Conservation (phyloP, 106 monocot species). For the Apostasia shenzhenica region DNA sequence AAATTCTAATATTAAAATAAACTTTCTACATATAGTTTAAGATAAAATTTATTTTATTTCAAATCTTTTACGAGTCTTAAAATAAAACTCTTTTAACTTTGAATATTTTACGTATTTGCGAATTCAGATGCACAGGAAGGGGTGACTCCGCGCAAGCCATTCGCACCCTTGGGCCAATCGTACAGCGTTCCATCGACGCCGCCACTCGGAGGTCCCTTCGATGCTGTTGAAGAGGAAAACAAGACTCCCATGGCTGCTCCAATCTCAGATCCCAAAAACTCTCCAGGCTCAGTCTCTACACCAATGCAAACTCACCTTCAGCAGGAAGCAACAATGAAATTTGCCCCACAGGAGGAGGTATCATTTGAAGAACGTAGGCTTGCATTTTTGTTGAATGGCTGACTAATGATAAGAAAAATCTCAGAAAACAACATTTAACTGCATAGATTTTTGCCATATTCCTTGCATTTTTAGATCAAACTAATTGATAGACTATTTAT, state of each 20-base stretch:
- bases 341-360: conserved; percentile 8
- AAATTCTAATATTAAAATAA: too few relatives aligned
- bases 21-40: too few relatives aligned
- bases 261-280: conserved; percentile 16
- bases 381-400: conserved; percentile 8
- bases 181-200: conserved; percentile 16
- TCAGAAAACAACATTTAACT: not conserved
- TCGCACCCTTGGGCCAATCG: conserved; percentile 17
- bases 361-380: conserved; percentile 51
- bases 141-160: conserved; percentile 24
- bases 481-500: too few relatives aligned
- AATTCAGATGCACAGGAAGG: not conserved
- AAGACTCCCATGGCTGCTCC: conserved; percentile 7
- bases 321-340: conserved; percentile 5
- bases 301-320: conserved; percentile 38
- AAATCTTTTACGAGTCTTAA: too few relatives aligned
- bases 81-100: too few relatives aligned
- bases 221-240: conserved; percentile 14
- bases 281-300: conserved; percentile 18
- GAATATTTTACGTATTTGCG: not conserved
- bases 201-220: not conserved
- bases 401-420: not conserved
- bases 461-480: too few relatives aligned
- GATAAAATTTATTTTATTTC: too few relatives aligned
- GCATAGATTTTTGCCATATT: too few relatives aligned